phyloP scores from a whole-genome alignment of 1,139 yeast species.

The Pichia sp. region DNA sequence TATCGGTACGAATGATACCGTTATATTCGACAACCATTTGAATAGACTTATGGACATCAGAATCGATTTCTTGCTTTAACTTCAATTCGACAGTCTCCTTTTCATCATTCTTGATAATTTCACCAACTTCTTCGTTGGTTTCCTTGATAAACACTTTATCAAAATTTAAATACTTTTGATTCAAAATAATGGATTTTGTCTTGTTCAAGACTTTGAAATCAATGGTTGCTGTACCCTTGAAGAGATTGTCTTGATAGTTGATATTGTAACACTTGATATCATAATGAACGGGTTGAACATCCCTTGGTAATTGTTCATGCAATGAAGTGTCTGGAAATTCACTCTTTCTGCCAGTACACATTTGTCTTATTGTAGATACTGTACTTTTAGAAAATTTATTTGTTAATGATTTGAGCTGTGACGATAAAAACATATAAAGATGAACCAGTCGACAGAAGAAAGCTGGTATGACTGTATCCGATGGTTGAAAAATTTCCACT shows the following conservation, averaged over 20 bases:
- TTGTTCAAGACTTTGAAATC: constrained; percentile 35
- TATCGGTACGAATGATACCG: constrained; percentile 57
- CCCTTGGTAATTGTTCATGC: constrained; percentile 45
- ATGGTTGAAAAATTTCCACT: no score
- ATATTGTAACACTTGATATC: constrained; percentile 40
- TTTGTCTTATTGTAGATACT: constrained; percentile 3
- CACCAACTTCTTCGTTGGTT: constrained; percentile 15
- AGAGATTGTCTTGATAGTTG: constrained; percentile 34
- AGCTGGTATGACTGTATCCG: no score
- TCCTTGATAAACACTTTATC: constrained; percentile 20
- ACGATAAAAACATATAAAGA: constrained; percentile 2
- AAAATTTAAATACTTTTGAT: constrained; percentile 37
- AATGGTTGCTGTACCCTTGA: constrained; percentile 43
- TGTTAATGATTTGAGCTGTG: neutral
- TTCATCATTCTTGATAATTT: constrained; percentile 32
- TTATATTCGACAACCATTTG: constrained; percentile 40
- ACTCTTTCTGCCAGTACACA: constrained; percentile 9
- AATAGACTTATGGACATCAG: constrained; percentile 34
- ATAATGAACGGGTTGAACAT: constrained; percentile 45
- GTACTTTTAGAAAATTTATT: neutral
- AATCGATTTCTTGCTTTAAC: constrained; percentile 38
- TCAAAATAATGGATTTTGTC: constrained; percentile 43
- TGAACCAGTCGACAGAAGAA: neutral
- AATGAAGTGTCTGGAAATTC: constrained; percentile 29
- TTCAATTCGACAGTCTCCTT: constrained; percentile 62